These are phyloP conservation scores for Sugiyamaella boreocaroliniensis DNA, from an alignment of 805 yeast genomes.

Conservation along the genomic window DNA sequence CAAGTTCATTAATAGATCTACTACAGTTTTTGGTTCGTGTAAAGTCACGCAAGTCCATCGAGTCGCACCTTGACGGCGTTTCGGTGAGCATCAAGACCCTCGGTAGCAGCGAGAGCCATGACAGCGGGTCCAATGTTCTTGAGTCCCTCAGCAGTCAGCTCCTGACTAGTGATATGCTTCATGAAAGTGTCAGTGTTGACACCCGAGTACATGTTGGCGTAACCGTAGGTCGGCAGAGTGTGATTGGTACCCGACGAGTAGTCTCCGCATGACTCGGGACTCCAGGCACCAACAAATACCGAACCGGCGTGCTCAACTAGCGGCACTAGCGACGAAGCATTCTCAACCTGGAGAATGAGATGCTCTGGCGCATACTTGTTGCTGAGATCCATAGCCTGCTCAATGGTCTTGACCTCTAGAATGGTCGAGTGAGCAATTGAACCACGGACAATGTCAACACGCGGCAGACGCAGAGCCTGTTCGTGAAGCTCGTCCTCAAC, in stretches of 20 bases:
- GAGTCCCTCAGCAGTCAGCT: slow-evolving; percentile 78
- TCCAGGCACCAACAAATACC: slow-evolving; percentile 90
- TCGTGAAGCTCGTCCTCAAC: slow-evolving; percentile 76
- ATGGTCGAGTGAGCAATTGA: slow-evolving; percentile 90
- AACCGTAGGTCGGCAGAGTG: slow-evolving; percentile 97
- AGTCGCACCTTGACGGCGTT: slow-evolving; percentile 93
- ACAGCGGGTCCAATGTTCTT: slow-evolving; percentile 91
- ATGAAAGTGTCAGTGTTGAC: slow-evolving; percentile 94
- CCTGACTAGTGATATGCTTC: slow-evolving; percentile 91
- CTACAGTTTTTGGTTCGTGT: background rate
- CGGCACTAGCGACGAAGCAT: slow-evolving; percentile 67
- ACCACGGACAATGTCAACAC: slow-evolving; percentile 87
- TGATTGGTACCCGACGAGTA: slow-evolving; percentile 98
- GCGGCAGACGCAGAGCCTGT: slow-evolving; percentile 80
- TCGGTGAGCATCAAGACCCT: slow-evolving; percentile 95
- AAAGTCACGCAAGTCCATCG: slow-evolving; percentile 35
- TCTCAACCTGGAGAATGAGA: slow-evolving; percentile 79
- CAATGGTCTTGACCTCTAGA: slow-evolving; percentile 57
- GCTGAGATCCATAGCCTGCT: slow-evolving; percentile 80
- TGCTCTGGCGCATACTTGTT: slow-evolving; percentile 97
- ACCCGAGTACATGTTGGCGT: slow-evolving; percentile 95
- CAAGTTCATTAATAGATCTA: too few relatives aligned
- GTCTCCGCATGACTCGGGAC: slow-evolving; percentile 98
- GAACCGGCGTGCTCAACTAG: slow-evolving; percentile 90
- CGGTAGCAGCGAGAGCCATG: slow-evolving; percentile 90